A percentile compares a stretch with the other conserved stretches of the same genome.
Conservation (phyloP, 1,284 basidiomycete genomes). For the Trametes versicolor region DNA sequence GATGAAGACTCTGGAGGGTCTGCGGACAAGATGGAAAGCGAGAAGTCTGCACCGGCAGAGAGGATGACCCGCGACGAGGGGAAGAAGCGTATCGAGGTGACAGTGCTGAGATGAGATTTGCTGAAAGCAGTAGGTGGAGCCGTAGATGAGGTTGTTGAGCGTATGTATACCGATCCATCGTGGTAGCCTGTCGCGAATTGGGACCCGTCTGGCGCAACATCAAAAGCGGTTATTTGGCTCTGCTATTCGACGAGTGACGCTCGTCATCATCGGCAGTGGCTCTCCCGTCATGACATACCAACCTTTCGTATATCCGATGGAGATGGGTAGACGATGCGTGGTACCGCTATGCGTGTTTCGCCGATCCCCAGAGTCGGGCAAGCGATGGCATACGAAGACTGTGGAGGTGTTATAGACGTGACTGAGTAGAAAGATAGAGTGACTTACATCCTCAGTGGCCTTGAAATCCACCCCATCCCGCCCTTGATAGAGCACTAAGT, state of each 20-base stretch:
- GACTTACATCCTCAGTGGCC: conserved; percentile 44
- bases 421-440: conserved; percentile 28
- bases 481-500: conserved; percentile 53
- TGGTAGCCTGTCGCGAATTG: conserved; percentile 69
- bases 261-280: neutral
- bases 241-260: conserved; percentile 14
- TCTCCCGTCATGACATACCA: conserved; percentile 44
- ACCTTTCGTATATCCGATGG: conserved; percentile 50
- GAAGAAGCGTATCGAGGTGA: conserved; percentile 68
- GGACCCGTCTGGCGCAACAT: conserved; percentile 63
- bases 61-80: conserved; percentile 72
- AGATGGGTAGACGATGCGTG: conserved; percentile 57
- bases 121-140: conserved; percentile 43
- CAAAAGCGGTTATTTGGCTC: conserved; percentile 67
- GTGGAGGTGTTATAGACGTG: neutral
- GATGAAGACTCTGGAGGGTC: conserved; percentile 44
- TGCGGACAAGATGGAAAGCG: conserved; percentile 68
- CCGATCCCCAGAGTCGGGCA: conserved; percentile 53
- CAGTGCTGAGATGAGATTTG: conserved; percentile 63
- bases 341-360: conserved; percentile 54
- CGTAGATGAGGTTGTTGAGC: conserved; percentile 34
- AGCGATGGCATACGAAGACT: conserved; percentile 42
- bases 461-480: conserved; percentile 52
- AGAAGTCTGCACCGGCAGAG: conserved; percentile 70
- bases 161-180: conserved; percentile 62